Base-by-base conservation (phyloP, 2,329 filamentous ascomycete species). In the Aspergillus novofumigatus region DNA sequence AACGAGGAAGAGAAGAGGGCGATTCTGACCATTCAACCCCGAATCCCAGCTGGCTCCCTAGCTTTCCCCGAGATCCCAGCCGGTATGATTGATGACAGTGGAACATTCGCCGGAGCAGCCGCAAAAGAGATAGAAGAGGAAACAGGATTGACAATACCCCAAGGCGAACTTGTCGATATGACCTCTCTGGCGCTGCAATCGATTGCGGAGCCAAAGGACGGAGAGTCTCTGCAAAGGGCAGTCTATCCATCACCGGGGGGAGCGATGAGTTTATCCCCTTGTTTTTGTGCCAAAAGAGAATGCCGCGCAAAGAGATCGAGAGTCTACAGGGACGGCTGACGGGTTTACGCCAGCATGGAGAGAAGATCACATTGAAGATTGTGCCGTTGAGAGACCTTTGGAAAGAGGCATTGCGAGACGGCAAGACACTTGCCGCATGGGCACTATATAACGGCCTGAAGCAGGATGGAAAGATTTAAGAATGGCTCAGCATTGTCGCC, bases 241-340 rank as follows among this genome's bases (percentile, higher is more conserved):
- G 73, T 83, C 49, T 85, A 85, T 63, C 80, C 82, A 0, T 80
- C 77, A 11, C 80, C 0, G 83, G 83, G 1, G 83, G 80, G 2
- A 81, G 80, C 56, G 83, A 86, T 65, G 83, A 86, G 59, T 85
- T 82, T 61, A 80, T 85, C 26, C 81, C 82, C 0, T 64, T 85
- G 5, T 83, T 85, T 58, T 63, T 85, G 32, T 82, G 78, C 59
- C 78, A 83, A 65, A 84, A 84, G 64, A 68, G 78, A 3, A 73
- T 86, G 57, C 69, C 77, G 1, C 69, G 77, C 35, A 64, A 68
- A 4, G 73, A 82, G 32, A 77, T 86, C 61, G 72, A 81, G 38
- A 74, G 74, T 41, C 71, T 83, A 60, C 75, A 80, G 60, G 82
- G 81, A 4, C 81, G 78, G 54, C 67, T 83, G 61, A 85, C 82